Conservation (phyloP, 306 rosid species). For the Ochetophila trinervis region DNA sequence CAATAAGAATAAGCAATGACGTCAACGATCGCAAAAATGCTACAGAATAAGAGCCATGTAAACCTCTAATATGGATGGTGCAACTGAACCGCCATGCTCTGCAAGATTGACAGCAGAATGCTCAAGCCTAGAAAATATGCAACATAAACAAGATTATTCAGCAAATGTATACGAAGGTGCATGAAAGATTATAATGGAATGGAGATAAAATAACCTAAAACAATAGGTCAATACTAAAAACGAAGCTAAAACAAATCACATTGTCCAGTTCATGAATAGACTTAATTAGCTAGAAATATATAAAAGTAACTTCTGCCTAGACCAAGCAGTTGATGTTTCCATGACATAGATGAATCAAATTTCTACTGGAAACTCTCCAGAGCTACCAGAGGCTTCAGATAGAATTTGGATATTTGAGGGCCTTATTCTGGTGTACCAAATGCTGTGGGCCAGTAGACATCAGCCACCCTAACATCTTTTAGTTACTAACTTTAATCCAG, state of each 20-base stretch:
- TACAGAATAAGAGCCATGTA: slow-evolving; percentile 14
- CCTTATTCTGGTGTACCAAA: no score
- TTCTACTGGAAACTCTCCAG: neutral
- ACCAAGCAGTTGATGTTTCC: neutral
- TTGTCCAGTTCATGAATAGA: neutral
- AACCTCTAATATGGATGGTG: slow-evolving; percentile 89
- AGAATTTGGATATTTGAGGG: no score
- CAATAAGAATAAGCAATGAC: slow-evolving; percentile 25
- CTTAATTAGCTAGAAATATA: neutral
- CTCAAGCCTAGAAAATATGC: slow-evolving; percentile 71
- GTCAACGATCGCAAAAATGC: slow-evolving; percentile 17
- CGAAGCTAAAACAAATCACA: neutral
- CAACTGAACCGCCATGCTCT: slow-evolving; percentile 62
- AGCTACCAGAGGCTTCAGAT: neutral
- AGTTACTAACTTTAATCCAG: slow-evolving; percentile 9
- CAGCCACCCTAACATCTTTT: slow-evolving; percentile 3
- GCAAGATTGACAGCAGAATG: slow-evolving; percentile 78
- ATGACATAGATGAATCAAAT: neutral
- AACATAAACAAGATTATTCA: slow-evolving; percentile 12
- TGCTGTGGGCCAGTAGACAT: neutral
- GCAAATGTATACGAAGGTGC: neutral
- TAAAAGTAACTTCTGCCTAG: neutral
- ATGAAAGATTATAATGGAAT: neutral
- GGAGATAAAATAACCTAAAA: neutral
- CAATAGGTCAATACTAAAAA: neutral